A percentile compares a stretch with the other conserved stretches of the same genome.
Evolutionary conservation across 202 grass and related monocot genomes (phyloP).

Genomic region (Carex arenaria): DNA sequence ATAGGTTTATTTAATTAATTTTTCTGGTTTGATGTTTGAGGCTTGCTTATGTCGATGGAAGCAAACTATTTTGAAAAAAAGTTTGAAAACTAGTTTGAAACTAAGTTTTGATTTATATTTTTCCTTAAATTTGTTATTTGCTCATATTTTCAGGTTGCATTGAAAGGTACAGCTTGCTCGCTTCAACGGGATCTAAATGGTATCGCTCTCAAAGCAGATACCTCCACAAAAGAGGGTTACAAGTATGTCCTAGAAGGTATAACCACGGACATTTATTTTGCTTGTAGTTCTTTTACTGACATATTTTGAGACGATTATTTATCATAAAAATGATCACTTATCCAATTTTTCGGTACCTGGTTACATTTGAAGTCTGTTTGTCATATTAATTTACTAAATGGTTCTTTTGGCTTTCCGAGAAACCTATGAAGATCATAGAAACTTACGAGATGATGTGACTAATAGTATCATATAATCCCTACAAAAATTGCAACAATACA

Average conservation of each 20-base stretch:
- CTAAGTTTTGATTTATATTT: not conserved
- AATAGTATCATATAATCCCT: not conserved
- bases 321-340: not conserved
- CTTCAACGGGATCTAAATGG: conserved; percentile 13
- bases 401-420: not conserved
- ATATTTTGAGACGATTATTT: not conserved
- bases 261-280: not conserved
- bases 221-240: conserved; percentile 11
- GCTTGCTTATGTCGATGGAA: not conserved
- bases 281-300: not conserved
- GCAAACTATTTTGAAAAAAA: not conserved
- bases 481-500: not conserved
- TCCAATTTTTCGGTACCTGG: not conserved
- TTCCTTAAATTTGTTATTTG: not conserved
- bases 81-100: not conserved
- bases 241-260: conserved; percentile 14
- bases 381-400: not conserved
- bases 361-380: not conserved
- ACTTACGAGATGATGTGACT: not conserved
- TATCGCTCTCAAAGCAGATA: conserved; percentile 5
- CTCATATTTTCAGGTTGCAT: conserved; percentile 2
- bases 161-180: not conserved
- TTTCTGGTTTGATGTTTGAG: not conserved
- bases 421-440: not conserved
- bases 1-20: not conserved